Percentiles rank a stretch among this genome's conserved stretches.
phyloP scores from a whole-genome alignment of 2,329 filamentous ascomycete genomes.

The Botryotinia narcissicola region DNA sequence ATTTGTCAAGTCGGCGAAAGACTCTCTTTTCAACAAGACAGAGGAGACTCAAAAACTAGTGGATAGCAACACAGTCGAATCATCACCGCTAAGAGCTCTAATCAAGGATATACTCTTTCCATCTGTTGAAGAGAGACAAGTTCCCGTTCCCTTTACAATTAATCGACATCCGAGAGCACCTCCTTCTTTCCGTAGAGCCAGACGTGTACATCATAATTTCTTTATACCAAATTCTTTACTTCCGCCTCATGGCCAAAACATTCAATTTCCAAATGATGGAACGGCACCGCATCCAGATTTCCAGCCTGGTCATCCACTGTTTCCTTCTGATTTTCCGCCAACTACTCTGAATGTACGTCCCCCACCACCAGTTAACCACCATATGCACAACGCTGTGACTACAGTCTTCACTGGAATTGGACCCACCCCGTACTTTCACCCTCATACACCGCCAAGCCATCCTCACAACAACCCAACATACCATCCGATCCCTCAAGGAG shows the following conservation, averaged over 20 bases:
- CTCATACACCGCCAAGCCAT: not conserved
- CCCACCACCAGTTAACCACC: not conserved
- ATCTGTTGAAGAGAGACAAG: not conserved
- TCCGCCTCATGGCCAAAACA: not conserved
- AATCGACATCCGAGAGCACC: not conserved
- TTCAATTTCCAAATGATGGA: not conserved
- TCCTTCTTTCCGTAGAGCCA: not conserved
- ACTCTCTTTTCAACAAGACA: not conserved
- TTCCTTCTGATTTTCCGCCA: not conserved
- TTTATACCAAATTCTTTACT: not conserved
- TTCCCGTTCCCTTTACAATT: not conserved
- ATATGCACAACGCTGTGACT: not conserved
- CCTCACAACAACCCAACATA: not conserved
- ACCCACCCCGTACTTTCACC: not conserved
- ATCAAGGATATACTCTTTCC: not conserved
- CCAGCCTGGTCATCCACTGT: not conserved
- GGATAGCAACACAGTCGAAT: not conserved
- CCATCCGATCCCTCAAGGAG: not conserved
- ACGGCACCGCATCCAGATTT: no score
- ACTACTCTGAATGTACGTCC: no score
- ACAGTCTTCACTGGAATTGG: not conserved
- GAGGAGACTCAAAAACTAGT: not conserved
- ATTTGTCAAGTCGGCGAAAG: not conserved
- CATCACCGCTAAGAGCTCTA: not conserved
- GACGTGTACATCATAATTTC: not conserved